A percentile compares a stretch with the other conserved stretches of the same genome.
Conservation (phyloP, 805 yeast species). For the Priceomyces haplophilus region DNA sequence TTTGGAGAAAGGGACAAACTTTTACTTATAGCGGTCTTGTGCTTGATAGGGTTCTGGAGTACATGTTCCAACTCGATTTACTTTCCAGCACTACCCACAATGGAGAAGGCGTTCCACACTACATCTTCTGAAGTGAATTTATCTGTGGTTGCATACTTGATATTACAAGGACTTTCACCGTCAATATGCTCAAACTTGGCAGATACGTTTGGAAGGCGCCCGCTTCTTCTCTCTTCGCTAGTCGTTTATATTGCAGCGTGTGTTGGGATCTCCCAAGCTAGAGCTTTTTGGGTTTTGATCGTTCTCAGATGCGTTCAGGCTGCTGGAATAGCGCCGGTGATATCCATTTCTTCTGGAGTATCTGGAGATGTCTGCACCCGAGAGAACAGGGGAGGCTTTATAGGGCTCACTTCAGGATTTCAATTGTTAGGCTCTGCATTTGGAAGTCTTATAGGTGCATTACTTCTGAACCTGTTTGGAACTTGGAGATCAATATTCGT, state of each 20-base stretch:
- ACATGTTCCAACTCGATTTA: slow-evolving; percentile 74
- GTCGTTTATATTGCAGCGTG: slow-evolving; percentile 57
- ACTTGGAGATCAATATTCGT: slow-evolving; percentile 77
- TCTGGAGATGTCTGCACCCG: slow-evolving; percentile 71
- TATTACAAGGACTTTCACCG: slow-evolving; percentile 78
- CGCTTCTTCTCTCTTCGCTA: slow-evolving; percentile 55
- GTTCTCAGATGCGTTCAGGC: slow-evolving; percentile 75
- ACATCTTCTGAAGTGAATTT: slow-evolving; percentile 59
- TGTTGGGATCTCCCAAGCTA: slow-evolving; percentile 60
- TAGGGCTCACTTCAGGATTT: slow-evolving; percentile 64
- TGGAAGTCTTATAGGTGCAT: slow-evolving; percentile 67
- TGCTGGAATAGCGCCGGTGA: slow-evolving; percentile 69
- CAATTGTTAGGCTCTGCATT: slow-evolving; percentile 71
- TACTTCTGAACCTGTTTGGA: slow-evolving; percentile 29
- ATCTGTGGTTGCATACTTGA: slow-evolving; percentile 71
- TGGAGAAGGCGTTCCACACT: slow-evolving; percentile 54
- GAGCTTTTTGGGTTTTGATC: slow-evolving; percentile 58
- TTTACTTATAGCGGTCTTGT: slow-evolving; percentile 36
- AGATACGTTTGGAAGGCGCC: slow-evolving; percentile 71
- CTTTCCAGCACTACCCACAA: slow-evolving; percentile 67
- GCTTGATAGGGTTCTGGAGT: slow-evolving; percentile 61
- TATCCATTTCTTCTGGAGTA: slow-evolving; percentile 66
- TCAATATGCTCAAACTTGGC: slow-evolving; percentile 64
- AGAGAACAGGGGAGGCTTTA: slow-evolving; percentile 64
- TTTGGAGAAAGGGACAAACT: slow-evolving; percentile 40